phyloP scores from a whole-genome alignment of 1,284 basidiomycete species.

The Fomitopsis palustris region DNA sequence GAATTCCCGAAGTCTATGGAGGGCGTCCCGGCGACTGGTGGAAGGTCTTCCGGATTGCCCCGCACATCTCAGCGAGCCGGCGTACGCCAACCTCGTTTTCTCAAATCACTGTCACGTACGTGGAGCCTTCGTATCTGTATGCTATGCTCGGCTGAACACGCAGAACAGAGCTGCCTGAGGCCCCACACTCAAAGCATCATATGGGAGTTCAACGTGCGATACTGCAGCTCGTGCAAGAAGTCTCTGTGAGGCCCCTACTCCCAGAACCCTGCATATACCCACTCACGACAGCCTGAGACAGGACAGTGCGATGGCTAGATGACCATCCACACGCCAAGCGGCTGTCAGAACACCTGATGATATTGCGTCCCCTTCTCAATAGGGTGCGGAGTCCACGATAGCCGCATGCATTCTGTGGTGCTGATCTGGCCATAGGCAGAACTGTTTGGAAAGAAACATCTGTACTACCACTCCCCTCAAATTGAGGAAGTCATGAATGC shows the following conservation, averaged over 20 bases:
- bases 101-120: constrained; percentile 24
- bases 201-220: constrained; percentile 5
- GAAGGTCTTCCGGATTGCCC: constrained; percentile 29
- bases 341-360: too few relatives aligned
- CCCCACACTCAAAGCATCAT: not conserved
- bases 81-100: constrained; percentile 25
- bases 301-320: not conserved
- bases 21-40: constrained; percentile 13
- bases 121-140: not conserved
- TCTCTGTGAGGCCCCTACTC: not conserved
- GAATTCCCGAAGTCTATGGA: constrained; percentile 41
- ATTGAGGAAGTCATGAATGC: not conserved
- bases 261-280: not conserved
- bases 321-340: not conserved
- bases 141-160: not conserved
- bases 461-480: not conserved
- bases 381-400: too few relatives aligned
- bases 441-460: too few relatives aligned
- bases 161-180: constrained; percentile 1
- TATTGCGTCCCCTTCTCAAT: too few relatives aligned
- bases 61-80: constrained; percentile 28
- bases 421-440: too few relatives aligned
- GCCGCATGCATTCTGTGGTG: too few relatives aligned
- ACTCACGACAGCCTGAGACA: not conserved
- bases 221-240: constrained; percentile 4